Evolutionary conservation across 495 filamentous ascomycete species (phyloP), one percentile per base, ranked within the genome.

Genomic region (Mycothermus thermophilus): DNA sequence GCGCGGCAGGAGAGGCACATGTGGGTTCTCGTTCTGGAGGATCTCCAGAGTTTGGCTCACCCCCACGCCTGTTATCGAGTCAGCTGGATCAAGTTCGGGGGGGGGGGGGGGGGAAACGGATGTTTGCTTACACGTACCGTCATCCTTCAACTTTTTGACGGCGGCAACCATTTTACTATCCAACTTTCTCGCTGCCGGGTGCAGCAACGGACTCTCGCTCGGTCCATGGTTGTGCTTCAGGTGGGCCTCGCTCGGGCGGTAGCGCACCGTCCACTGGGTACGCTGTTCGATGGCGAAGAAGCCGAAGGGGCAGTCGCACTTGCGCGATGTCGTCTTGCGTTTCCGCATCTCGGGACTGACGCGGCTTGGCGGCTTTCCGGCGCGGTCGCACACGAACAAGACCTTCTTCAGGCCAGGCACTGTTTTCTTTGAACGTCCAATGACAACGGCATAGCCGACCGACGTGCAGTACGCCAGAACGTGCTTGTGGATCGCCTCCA

Each of bases 271-370:
- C 69, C 69, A 73, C 33, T 71, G 64, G 6, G 66, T 68, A 37
- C 67, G 52, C 42, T 69, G 66, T 45, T 73, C 69, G 13, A 73
- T 63, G 18, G 67, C 69, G 32, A 71, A 73, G 37, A 73, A 71
- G 8, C 69, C 67, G 38, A 73, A 73, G 27, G 64, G 65, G 42
- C 69, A 73, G 30, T 71, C 69, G 37, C 66, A 71, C 42, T 73
- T 73, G 19, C 69, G 56, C 19, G 66, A 71, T 12, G 67, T 70
- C 2, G 69, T 73, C 46, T 69, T 71, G 13, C 69, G 57, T 48
- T 71, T 69, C 30, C 69, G 59, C 38, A 60, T 53, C 44, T 69
- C 67, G 1, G 66, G 65, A 33, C 55, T 63, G 24, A 73, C 66
- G 8, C 64, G 59, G 21, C 52, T 62, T 12, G 64, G 64, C n/a